Conservation (phyloP, 208 protist species). For the Herpetomonas samuelpessoai region DNA sequence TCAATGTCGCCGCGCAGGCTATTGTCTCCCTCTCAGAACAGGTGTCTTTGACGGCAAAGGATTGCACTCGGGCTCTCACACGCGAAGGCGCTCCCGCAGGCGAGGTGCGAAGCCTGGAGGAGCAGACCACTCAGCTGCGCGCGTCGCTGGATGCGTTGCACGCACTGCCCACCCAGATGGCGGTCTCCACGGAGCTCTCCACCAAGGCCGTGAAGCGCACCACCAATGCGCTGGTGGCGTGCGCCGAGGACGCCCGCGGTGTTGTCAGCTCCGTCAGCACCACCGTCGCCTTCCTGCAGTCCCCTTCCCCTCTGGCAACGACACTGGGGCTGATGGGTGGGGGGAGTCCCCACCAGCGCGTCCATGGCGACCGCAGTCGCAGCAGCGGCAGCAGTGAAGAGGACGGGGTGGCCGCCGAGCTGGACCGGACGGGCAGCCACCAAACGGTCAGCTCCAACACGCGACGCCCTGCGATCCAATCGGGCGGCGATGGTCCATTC, state of each 20-base stretch:
- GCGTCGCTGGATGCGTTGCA: background rate
- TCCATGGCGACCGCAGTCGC: background rate
- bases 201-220: background rate
- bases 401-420: too few species aligned
- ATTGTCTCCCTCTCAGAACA: constrained; percentile 16
- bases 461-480: too few species aligned
- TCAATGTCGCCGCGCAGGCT: constrained; percentile 6
- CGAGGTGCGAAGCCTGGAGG: background rate
- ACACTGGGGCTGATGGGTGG: too few species aligned
- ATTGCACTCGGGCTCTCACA: background rate
- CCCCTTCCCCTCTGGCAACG: background rate
- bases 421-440: background rate
- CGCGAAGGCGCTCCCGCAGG: background rate
- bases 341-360: too few species aligned
- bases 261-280: background rate
- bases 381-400: background rate
- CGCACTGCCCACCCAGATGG: background rate
- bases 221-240: background rate
- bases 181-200: background rate
- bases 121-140: background rate
- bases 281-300: background rate
- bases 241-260: background rate
- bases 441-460: too few species aligned
- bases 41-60: background rate
- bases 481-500: too few species aligned